These are phyloP conservation scores for Albifimbria verrucaria DNA, from an alignment of 2,329 filamentous ascomycete species.

Conservation along the genomic window DNA sequence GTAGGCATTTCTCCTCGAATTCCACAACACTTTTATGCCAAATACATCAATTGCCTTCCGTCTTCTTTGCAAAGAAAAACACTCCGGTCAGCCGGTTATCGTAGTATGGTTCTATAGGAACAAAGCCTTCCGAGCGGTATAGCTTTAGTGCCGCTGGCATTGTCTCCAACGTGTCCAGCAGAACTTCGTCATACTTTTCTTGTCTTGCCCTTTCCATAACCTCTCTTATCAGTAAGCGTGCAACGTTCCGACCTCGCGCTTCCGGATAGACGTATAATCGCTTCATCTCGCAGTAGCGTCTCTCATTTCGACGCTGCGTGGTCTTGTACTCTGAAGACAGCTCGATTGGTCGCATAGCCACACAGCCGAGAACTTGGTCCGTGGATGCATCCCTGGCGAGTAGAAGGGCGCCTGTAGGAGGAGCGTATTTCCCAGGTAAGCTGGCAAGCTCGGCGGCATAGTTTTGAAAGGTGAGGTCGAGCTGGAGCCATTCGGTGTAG, in stretches of 20 bases:
- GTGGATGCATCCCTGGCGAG: slow-evolving; percentile 17
- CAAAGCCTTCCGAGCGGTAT: slow-evolving; percentile 21
- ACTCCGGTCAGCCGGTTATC: slow-evolving; percentile 16
- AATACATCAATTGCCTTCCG: too few relatives aligned
- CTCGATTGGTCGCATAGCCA: slow-evolving; percentile 18
- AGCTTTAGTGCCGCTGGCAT: slow-evolving; percentile 20
- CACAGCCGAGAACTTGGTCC: slow-evolving; percentile 17
- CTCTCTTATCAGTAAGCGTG: slow-evolving; percentile 15
- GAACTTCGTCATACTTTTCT: slow-evolving; percentile 17
- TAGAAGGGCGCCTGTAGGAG: slow-evolving; percentile 19
- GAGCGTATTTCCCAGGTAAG: slow-evolving; percentile 22
- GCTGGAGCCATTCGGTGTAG: slow-evolving; percentile 21
- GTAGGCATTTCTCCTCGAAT: too few relatives aligned
- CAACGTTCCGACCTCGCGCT: slow-evolving; percentile 19
- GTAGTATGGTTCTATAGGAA: slow-evolving; percentile 14
- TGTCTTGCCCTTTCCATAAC: slow-evolving; percentile 8
- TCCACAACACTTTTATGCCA: too few relatives aligned
- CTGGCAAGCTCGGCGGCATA: slow-evolving; percentile 17
- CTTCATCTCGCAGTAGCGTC: slow-evolving; percentile 25
- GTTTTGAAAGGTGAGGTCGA: slow-evolving; percentile 23
- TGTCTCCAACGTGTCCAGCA: slow-evolving; percentile 19
- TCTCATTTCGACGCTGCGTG: background rate
- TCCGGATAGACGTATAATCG: slow-evolving; percentile 23
- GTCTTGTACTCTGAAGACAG: slow-evolving; percentile 10
- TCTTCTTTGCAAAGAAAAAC: slow-evolving; percentile 17